Evolutionary conservation across 768 basidiomycete genomes (phyloP), one percentile per base, ranked within the genome.

Genomic region (Kwoniella pini): DNA sequence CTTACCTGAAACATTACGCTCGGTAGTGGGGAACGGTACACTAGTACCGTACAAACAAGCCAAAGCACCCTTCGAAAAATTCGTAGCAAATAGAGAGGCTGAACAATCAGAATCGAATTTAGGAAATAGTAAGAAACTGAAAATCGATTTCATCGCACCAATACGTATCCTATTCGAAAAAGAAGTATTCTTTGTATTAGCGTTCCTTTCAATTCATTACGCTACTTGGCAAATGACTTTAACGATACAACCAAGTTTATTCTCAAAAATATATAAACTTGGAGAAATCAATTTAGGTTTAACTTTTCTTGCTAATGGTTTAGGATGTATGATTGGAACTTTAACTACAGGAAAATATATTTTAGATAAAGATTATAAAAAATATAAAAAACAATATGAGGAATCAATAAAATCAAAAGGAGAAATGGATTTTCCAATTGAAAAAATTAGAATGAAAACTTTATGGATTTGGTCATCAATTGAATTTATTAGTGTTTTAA

Each of bases 241-340:
- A 26, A 51, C 74, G 0, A 64, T 72, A 0, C 75, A 68, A 58
- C 73, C 88, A 1, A 83, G 85, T 0, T 80, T 87, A 0, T 86
- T 90, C 70, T 78, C 81, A 46, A 61, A 76, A 0, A 79, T 82
- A 1, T 91, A 92, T 65, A 82, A 77, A 60, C 80, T 90, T 19
- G 82, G 76, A 57, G 83, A 88, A 61, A 85, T 85, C 2, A 81
- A 84, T n/a, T 82, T 89, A 30, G 91, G 91, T 2, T 77, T 93
- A 3, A 55, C 54, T 3, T 55, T 45, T 30, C 13, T 55, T 3
- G 27, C 54, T 3, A 55, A 55, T 30, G 54, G 54, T n/a, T 21
- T 40, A 19, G 54, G 54, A 3, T 55, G 54, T 44, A 55, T 55
- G 54, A 9, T 55, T 5, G 54, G 54, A 2, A 44, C 54, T 19